These are phyloP conservation scores for Candida corydali DNA, from an alignment of 805 yeast genomes.

Conservation along the genomic window DNA sequence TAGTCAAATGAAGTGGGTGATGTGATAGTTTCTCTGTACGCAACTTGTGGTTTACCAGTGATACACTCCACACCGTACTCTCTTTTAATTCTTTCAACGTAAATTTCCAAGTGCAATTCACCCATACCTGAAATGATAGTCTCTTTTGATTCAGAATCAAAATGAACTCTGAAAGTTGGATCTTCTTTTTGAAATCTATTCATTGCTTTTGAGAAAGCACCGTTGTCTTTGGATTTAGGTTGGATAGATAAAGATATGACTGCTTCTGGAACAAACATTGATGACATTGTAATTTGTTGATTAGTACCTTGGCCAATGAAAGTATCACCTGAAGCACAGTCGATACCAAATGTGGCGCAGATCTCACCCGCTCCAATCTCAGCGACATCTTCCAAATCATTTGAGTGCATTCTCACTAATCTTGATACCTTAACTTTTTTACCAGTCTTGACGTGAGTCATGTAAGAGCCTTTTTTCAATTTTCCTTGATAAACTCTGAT, in stretches of 20 bases:
- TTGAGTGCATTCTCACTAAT: conserved; percentile 96
- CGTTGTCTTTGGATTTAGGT: conserved; percentile 83
- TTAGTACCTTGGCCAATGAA: conserved; percentile 73
- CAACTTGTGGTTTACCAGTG: conserved; percentile 97
- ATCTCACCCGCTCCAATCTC: conserved; percentile 98
- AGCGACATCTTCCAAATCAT: conserved; percentile 96
- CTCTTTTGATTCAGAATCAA: conserved; percentile 87
- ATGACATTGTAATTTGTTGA: conserved; percentile 82
- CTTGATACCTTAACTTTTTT: conserved; percentile 91
- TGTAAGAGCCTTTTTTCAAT: conserved; percentile 83
- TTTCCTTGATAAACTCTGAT: conserved; percentile 96
- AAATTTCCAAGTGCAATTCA: conserved; percentile 93
- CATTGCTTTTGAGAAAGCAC: conserved; percentile 92
- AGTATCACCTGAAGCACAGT: conserved; percentile 98
- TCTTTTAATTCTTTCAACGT: conserved; percentile 96
- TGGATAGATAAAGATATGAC: conserved; percentile 89
- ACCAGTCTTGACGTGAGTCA: conserved; percentile 86
- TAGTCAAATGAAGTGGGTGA: conserved; percentile 76
- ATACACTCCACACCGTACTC: conserved; percentile 94
- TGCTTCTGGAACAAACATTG: conserved; percentile 99
- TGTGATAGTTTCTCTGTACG: conserved; percentile 91
- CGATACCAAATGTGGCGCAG: conserved; percentile 98
- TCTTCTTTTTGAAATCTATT: conserved; percentile 98
- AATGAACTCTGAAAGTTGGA: conserved; percentile 94
- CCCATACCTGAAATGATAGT: conserved; percentile 98